A percentile compares a stretch with the other conserved stretches of the same genome.
These are phyloP conservation scores for Colletotrichum liaoningense DNA, from an alignment of 2,329 filamentous ascomycete genomes.

Conservation along the genomic window DNA sequence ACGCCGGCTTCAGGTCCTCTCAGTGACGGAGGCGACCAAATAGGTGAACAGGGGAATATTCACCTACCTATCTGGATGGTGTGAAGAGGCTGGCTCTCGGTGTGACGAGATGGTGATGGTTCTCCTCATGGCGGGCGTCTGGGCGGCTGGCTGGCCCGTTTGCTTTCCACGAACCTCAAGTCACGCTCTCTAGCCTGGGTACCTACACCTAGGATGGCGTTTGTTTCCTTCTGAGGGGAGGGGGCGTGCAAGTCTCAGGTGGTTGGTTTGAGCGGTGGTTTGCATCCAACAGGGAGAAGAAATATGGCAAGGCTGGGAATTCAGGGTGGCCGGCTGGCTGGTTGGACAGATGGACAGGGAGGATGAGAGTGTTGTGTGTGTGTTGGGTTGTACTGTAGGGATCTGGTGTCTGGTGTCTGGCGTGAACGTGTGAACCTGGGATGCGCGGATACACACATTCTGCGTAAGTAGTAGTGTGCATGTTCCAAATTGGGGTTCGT, in stretches of 20 bases:
- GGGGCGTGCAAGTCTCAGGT: neutral
- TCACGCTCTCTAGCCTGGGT: neutral
- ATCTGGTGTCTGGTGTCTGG: neutral
- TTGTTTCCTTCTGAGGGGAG: neutral
- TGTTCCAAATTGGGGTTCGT: neutral
- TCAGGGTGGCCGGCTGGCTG: neutral
- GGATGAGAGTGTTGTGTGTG: neutral
- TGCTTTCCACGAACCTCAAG: neutral
- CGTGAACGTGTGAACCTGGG: neutral
- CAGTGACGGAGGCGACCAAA: neutral
- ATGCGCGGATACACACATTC: conserved; percentile 7
- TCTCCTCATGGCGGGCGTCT: neutral
- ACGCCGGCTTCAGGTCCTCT: neutral
- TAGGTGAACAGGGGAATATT: neutral
- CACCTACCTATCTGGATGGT: neutral
- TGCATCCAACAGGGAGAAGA: conserved; percentile 1
- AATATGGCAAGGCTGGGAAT: conserved; percentile 19
- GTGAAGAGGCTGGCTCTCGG: neutral
- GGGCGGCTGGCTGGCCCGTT: conserved; percentile 5
- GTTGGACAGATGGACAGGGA: neutral
- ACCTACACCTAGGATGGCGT: neutral
- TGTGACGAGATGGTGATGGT: conserved; percentile 27
- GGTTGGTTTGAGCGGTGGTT: neutral
- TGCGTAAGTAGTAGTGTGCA: too few relatives aligned
- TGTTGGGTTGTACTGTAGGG: neutral